Evolutionary conservation across 2,329 filamentous ascomycete species (phyloP).

Genomic region (Alternaria panax): DNA sequence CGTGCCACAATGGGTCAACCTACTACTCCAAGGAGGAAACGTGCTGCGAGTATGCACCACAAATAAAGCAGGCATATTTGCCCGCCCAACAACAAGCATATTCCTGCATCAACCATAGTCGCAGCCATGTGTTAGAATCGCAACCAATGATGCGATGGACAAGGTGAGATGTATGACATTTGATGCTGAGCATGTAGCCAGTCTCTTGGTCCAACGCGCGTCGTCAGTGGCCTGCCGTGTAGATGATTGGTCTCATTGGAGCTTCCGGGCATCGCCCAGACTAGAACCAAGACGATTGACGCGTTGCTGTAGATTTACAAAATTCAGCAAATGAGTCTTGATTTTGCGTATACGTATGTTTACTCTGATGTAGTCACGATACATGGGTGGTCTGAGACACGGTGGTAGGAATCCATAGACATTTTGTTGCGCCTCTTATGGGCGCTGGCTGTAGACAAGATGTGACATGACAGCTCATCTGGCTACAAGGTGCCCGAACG

Average conservation of each 20-base stretch:
- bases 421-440: neutral
- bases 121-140: neutral
- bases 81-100: neutral
- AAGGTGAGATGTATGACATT: neutral
- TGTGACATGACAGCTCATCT: neutral
- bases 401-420: no score
- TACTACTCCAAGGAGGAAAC: neutral
- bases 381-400: no score
- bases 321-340: no score
- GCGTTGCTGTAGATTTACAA: no score
- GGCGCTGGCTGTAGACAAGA: neutral
- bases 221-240: no score
- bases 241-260: no score
- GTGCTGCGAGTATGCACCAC: neutral
- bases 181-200: neutral
- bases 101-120: neutral
- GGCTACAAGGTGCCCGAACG: conserved; percentile 5
- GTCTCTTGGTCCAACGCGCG: neutral
- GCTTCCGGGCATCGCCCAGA: no score
- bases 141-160: neutral
- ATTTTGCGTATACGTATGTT: no score
- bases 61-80: neutral
- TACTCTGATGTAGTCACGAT: no score
- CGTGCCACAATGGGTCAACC: neutral
- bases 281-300: no score